These are phyloP conservation scores for Pseudozyma pruni DNA, from an alignment of 1,284 basidiomycete genomes.

Conservation along the genomic window DNA sequence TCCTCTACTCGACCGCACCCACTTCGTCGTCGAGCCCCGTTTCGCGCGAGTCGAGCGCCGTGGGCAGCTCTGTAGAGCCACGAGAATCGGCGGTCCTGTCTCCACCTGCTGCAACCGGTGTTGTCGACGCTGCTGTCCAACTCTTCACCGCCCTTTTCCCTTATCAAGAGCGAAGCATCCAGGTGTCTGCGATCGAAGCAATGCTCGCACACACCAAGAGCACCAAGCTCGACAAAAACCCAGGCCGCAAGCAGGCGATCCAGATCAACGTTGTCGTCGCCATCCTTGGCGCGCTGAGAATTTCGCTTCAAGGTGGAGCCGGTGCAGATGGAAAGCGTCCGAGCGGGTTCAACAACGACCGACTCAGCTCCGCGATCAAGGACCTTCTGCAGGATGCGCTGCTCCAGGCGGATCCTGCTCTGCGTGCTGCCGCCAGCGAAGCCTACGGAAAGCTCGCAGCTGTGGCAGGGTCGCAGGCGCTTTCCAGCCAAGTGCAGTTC, in stretches of 20 bases:
- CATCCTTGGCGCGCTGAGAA: conserved; percentile 78
- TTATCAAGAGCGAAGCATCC: conserved; percentile 78
- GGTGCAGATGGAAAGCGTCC: conserved; percentile 53
- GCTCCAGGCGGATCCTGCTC: conserved; percentile 80
- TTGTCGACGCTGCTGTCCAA: conserved; percentile 87
- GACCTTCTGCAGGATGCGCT: conserved; percentile 85
- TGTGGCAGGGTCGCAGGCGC: conserved; percentile 83
- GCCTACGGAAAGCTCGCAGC: conserved; percentile 87
- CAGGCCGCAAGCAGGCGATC: conserved; percentile 87
- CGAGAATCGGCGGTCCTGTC: conserved; percentile 75
- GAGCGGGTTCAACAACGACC: conserved; percentile 71
- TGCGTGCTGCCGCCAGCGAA: conserved; percentile 86
- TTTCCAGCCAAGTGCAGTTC: conserved; percentile 88
- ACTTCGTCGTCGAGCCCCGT: conserved; percentile 1
- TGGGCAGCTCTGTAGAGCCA: conserved; percentile 11
- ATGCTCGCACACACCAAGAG: conserved; percentile 76
- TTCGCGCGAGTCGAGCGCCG: conserved; percentile 14
- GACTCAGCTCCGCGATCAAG: conserved; percentile 78
- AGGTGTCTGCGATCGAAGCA: conserved; percentile 76
- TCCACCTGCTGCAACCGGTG: conserved; percentile 81
- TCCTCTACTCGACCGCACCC: conserved; percentile 72
- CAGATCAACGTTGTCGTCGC: conserved; percentile 85
- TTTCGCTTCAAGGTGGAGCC: conserved; percentile 39
- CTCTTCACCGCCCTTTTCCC: conserved; percentile 83
- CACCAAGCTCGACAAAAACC: conserved; percentile 85